These are phyloP conservation scores for Pseudohyphozyma bogoriensis DNA, from an alignment of 768 basidiomycete genomes.

Conservation along the genomic window DNA sequence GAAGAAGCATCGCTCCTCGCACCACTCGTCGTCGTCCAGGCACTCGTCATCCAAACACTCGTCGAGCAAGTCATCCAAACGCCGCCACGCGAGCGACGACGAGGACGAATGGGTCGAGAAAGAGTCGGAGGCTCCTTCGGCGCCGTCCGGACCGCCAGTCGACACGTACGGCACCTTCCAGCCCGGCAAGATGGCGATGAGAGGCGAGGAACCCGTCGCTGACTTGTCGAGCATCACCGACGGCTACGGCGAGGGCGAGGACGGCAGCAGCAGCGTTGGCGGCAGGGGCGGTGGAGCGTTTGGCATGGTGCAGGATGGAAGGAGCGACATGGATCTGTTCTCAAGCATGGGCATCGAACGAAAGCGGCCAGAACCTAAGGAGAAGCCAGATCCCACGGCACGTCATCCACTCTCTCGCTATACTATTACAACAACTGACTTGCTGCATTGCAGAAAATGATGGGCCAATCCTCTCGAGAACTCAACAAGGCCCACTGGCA, in stretches of 20 bases:
- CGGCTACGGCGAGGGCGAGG: slow-evolving; percentile 35
- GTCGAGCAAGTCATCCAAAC: not conserved
- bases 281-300: slow-evolving; percentile 38
- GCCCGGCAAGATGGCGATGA: slow-evolving; percentile 20
- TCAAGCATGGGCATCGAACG: slow-evolving; percentile 67
- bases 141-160: slow-evolving; percentile 64
- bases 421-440: too few relatives aligned
- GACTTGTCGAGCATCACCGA: slow-evolving; percentile 32
- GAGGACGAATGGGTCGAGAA: slow-evolving; percentile 75
- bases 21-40: not conserved
- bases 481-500: slow-evolving; percentile 39
- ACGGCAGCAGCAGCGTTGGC: slow-evolving; percentile 19
- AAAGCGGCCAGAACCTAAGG: slow-evolving; percentile 49
- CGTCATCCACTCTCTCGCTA: not conserved
- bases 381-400: slow-evolving; percentile 24
- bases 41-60: not conserved
- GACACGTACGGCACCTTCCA: slow-evolving; percentile 26
- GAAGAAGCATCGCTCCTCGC: not conserved
- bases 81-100: slow-evolving; percentile 44
- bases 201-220: not conserved
- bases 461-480: slow-evolving; percentile 48
- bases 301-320: too few relatives aligned
- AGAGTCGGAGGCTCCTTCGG: slow-evolving; percentile 47
- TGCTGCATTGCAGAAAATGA: slow-evolving; percentile 44
- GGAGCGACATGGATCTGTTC: slow-evolving; percentile 71